phyloP scores from a whole-genome alignment of 257 asterid genomes.

The Fraxinus americana region DNA sequence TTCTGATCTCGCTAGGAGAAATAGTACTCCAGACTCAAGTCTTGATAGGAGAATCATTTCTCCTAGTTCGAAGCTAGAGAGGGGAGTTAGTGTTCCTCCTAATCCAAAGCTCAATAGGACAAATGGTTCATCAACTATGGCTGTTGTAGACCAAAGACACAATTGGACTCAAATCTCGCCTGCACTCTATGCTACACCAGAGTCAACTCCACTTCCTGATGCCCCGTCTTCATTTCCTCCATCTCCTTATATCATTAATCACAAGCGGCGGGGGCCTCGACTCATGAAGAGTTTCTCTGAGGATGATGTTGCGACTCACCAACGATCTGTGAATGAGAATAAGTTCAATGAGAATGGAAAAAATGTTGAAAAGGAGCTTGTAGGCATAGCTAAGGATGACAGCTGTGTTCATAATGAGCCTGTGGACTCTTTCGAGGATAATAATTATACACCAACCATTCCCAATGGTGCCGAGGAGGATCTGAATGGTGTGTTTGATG shows the following conservation, averaged over 20 bases:
- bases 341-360: slow-evolving; percentile 44
- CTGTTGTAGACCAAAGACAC: slow-evolving; percentile 43
- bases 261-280: slow-evolving; percentile 92
- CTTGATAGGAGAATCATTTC: slow-evolving; percentile 27
- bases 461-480: slow-evolving; percentile 36
- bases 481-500: slow-evolving; percentile 31
- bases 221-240: slow-evolving; percentile 88
- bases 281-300: slow-evolving; percentile 80
- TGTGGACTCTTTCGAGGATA: slow-evolving; percentile 30
- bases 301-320: slow-evolving; percentile 55
- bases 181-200: slow-evolving; percentile 86
- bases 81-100: slow-evolving; percentile 51
- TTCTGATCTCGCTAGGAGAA: slow-evolving; percentile 49
- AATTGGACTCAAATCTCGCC: slow-evolving; percentile 89
- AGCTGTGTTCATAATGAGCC: slow-evolving; percentile 25
- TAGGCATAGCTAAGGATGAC: slow-evolving; percentile 35
- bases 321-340: slow-evolving; percentile 34
- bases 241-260: slow-evolving; percentile 84
- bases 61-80: slow-evolving; percentile 45
- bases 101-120: slow-evolving; percentile 35
- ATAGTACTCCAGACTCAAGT: slow-evolving; percentile 40
- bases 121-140: slow-evolving; percentile 32
- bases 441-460: slow-evolving; percentile 20
- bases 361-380: slow-evolving; percentile 29
- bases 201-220: slow-evolving; percentile 85